Evolutionary conservation across 345 rosid species (phyloP), one percentile per base, ranked within the genome.

Genomic region (Isatis tinctoria): DNA sequence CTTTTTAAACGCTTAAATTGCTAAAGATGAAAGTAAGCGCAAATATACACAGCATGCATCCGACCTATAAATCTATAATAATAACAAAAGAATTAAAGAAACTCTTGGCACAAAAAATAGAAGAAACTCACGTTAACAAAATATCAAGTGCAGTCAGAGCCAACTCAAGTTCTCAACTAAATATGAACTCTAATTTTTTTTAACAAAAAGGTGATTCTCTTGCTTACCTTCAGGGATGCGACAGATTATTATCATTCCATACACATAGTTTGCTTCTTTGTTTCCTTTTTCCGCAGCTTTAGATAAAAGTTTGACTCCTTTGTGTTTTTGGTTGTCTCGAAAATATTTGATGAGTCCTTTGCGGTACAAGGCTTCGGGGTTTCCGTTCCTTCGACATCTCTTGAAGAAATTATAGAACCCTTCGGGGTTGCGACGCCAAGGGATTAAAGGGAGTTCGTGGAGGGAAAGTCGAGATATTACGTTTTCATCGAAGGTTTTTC

Each of bases 281-380:
- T n/a, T 17, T 27, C 59, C 53, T n/a, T 65, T 70, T 13, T 36
- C 54, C 2, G 68, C 67, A 4, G 76, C 76, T 48, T 37, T 13
- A 7, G 32, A 11, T 51, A 70, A 45, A 0, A 4, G 8, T 16
- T 20, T 0, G n/a, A 77, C 37, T 27, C 80, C 72, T 48, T 18
- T 26, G 0, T 9, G 17, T 18, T 56, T n/a, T 5, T 4, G 39
- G 10, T 65, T 36, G 8, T 47, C 12, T 4, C 3, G 6, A 47
- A 71, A 70, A 8, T 16, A 72, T 24, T 16, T 30, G 22, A 56
- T 37, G 9, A 65, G 10, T 48, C 73, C 62, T 13, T 24, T 33
- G 11, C 68, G 61, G 35, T 18, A 71, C 56, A 77, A 49, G 3
- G 77, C 81, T 53, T 72, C 69, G 0, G 68, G 61, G 18, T 77